A percentile compares a stretch with the other conserved stretches of the same genome.
phyloP scores from a whole-genome alignment of 2,329 filamentous ascomycete species.

The Alternaria postmessia region DNA sequence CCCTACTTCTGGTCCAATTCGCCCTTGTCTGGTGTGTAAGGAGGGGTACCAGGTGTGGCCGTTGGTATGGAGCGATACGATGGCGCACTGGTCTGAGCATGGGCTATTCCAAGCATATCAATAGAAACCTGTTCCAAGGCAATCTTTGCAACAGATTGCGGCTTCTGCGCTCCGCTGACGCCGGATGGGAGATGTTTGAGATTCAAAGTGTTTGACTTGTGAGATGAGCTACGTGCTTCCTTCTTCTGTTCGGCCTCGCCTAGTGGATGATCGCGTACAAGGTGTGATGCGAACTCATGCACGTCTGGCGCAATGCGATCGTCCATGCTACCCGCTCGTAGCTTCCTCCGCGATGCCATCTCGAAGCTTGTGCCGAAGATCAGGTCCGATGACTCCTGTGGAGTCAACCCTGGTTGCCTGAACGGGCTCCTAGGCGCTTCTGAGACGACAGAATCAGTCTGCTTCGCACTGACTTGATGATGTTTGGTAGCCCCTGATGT shows the following conservation, averaged over 20 bases:
- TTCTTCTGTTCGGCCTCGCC: background rate
- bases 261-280: background rate
- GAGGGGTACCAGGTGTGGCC: background rate
- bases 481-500: too few species aligned
- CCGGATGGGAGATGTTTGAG: background rate
- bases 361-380: conserved; percentile 9
- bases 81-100: background rate
- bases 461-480: background rate
- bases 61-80: background rate
- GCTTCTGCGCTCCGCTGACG: background rate
- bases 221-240: background rate
- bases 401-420: conserved; percentile 16
- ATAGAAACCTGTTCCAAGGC: background rate
- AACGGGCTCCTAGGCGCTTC: conserved; percentile 2
- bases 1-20: background rate
- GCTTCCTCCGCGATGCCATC: background rate
- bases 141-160: background rate
- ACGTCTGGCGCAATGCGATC: conserved; percentile 7
- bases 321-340: background rate
- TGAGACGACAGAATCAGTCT: background rate
- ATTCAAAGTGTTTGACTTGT: background rate
- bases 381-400: conserved; percentile 6
- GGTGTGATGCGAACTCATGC: conserved; percentile 3
- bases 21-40: background rate
- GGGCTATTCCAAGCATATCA: background rate